Evolutionary conservation across 768 basidiomycete species (phyloP).

Genomic region (Boletellus ananiceps): DNA sequence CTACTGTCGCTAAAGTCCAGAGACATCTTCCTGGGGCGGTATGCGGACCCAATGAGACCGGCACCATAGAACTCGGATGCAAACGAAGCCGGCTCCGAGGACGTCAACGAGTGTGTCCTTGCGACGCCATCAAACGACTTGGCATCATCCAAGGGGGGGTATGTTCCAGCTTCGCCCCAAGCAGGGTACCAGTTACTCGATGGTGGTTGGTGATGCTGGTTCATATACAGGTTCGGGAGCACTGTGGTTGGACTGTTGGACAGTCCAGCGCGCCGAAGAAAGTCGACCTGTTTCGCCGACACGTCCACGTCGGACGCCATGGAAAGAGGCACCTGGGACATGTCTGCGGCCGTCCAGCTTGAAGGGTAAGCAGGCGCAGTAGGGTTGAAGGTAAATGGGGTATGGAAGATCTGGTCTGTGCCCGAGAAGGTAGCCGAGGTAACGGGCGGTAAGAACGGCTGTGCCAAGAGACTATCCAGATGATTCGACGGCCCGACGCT

Average conservation of each 20-base stretch:
- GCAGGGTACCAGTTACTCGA: conserved; percentile 19
- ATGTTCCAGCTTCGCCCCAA: conserved; percentile 26
- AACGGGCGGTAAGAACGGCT: conserved; percentile 32
- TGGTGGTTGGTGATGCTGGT: conserved; percentile 16
- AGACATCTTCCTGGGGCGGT: conserved; percentile 32
- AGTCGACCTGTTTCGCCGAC: conserved; percentile 43
- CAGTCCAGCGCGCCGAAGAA: conserved; percentile 33
- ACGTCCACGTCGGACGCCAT: conserved; percentile 35
- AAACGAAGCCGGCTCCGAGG: conserved; percentile 23
- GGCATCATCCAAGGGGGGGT: conserved; percentile 26
- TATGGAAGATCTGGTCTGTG: conserved; percentile 28
- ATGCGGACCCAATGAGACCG: conserved; percentile 21
- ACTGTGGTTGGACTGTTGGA: conserved; percentile 3
- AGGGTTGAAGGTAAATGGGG: conserved; percentile 31
- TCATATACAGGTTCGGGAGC: conserved; percentile 15
- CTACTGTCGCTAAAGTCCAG: conserved; percentile 42
- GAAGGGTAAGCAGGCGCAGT: conserved; percentile 15
- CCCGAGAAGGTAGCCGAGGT: conserved; percentile 14
- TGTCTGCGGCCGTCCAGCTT: conserved; percentile 18
- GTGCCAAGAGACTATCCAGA: conserved; percentile 39
- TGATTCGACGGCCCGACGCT: conserved; percentile 22
- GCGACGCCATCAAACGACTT: conserved; percentile 22
- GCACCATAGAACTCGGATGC: conserved; percentile 17
- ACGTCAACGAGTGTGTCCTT: conserved; percentile 16
- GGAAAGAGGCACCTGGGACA: conserved; percentile 18